Percentiles rank a stretch among this genome's conserved stretches.
Evolutionary conservation across 371 early-diverging fungal genomes (phyloP).

Genomic region (Antonospora locustae): DNA sequence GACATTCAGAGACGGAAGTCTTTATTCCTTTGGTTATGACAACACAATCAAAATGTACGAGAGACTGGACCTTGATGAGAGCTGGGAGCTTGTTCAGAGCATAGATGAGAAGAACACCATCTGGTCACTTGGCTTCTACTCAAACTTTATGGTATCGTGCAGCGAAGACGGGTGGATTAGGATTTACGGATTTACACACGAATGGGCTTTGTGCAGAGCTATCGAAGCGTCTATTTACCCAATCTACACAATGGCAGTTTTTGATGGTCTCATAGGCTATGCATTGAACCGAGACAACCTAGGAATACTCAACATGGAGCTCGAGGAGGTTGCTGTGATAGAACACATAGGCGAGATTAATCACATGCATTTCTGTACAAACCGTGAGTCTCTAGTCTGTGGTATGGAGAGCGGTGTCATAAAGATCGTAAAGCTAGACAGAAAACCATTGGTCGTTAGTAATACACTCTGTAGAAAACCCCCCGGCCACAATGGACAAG

Average conservation of each 20-base stretch:
- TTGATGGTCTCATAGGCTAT: too few species aligned
- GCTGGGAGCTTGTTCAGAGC: slow-evolving; percentile 34
- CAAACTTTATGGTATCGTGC: slow-evolving; percentile 17
- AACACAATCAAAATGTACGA: slow-evolving; percentile 44
- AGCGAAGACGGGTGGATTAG: slow-evolving; percentile 33
- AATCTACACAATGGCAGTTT: slow-evolving; percentile 6
- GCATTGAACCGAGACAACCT: too few species aligned
- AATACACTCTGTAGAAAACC: too few species aligned
- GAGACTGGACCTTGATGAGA: slow-evolving; percentile 19
- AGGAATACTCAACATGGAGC: too few species aligned
- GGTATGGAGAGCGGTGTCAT: too few species aligned
- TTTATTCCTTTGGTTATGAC: slow-evolving; percentile 50
- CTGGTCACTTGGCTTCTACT: slow-evolving; percentile 31
- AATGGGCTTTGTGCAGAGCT: slow-evolving; percentile 12
- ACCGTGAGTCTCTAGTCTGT: too few species aligned
- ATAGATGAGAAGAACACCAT: slow-evolving; percentile 30
- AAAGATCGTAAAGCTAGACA: too few species aligned
- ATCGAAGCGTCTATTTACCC: slow-evolving; percentile 18
- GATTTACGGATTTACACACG: slow-evolving; percentile 18
- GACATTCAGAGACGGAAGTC: slow-evolving; percentile 14
- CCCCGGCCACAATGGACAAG: too few species aligned
- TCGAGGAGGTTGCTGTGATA: too few species aligned
- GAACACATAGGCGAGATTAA: too few species aligned
- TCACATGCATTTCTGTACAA: too few species aligned
- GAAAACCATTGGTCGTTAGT: too few species aligned